These are phyloP conservation scores for Pseudopithomyces maydicus DNA, from an alignment of 2,329 filamentous ascomycete species.

Conservation along the genomic window DNA sequence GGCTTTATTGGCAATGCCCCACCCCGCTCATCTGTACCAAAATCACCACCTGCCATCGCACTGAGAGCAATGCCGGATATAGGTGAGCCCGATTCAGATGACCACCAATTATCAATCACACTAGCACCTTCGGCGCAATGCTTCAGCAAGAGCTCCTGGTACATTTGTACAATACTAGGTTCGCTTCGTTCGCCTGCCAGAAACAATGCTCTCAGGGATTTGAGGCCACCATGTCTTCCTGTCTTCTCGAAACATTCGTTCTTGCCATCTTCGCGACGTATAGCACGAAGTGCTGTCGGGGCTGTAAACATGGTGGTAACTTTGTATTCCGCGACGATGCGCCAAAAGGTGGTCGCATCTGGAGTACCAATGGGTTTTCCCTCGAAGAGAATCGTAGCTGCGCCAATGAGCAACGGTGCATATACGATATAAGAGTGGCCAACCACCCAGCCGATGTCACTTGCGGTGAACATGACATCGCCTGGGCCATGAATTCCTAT, in stretches of 20 bases:
- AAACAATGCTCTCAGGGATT: slow-evolving; percentile 74
- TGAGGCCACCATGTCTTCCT: slow-evolving; percentile 73
- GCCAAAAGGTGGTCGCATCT: slow-evolving; percentile 86
- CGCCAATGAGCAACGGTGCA: slow-evolving; percentile 81
- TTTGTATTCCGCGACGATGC: slow-evolving; percentile 80
- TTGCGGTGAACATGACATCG: slow-evolving; percentile 80
- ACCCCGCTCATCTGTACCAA: slow-evolving; percentile 47
- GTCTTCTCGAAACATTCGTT: slow-evolving; percentile 67
- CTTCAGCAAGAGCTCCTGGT: slow-evolving; percentile 71
- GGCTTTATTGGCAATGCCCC: slow-evolving; percentile 71
- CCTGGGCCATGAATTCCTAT: slow-evolving; percentile 73
- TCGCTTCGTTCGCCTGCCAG: slow-evolving; percentile 89
- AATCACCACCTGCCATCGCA: slow-evolving; percentile 64
- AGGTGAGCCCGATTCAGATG: slow-evolving; percentile 71
- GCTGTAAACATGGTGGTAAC: slow-evolving; percentile 83
- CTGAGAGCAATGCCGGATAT: slow-evolving; percentile 70
- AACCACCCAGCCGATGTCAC: slow-evolving; percentile 92
- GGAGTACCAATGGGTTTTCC: slow-evolving; percentile 94
- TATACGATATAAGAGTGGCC: slow-evolving; percentile 81
- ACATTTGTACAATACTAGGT: slow-evolving; percentile 80
- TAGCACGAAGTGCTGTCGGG: slow-evolving; percentile 84
- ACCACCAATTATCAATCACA: slow-evolving; percentile 78
- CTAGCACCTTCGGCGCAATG: slow-evolving; percentile 68
- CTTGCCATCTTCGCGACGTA: slow-evolving; percentile 82
- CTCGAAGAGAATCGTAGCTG: slow-evolving; percentile 86